Evolutionary conservation across 1,139 yeast genomes (phyloP).

Genomic region (Lodderomyces theae): DNA sequence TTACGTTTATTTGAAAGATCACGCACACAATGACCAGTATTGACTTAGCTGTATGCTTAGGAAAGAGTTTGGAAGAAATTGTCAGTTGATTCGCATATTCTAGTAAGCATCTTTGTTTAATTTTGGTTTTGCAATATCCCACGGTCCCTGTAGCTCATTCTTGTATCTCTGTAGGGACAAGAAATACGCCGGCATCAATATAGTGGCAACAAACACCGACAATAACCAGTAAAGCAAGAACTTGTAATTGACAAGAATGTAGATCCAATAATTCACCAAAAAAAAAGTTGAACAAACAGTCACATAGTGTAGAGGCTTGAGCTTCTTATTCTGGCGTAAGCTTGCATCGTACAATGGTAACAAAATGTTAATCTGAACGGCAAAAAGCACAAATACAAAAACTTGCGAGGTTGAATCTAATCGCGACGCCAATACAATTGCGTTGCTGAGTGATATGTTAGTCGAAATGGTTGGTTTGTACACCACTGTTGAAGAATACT

Average conservation of each 20-base stretch:
- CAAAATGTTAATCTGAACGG: conserved; percentile 69
- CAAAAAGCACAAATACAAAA: conserved; percentile 74
- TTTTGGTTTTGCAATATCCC: conserved; percentile 83
- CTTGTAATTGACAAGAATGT: conserved; percentile 20
- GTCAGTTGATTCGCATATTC: too few species aligned
- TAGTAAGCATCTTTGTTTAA: conserved; percentile 7
- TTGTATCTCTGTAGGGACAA: conserved; percentile 73
- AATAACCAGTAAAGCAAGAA: conserved; percentile 49
- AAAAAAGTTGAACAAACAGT: conserved; percentile 16
- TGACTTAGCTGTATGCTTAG: too few species aligned
- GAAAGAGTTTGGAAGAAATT: too few species aligned
- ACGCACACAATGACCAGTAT: neutral
- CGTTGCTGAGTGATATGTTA: conserved; percentile 79
- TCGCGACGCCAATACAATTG: conserved; percentile 87
- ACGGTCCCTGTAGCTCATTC: conserved; percentile 87
- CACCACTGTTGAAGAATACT: conserved; percentile 48
- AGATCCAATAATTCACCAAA: conserved; percentile 23
- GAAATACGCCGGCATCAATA: conserved; percentile 71
- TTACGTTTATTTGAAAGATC: conserved; percentile 11
- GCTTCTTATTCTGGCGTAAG: conserved; percentile 35
- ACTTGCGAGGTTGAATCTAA: conserved; percentile 71
- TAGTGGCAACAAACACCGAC: conserved; percentile 45
- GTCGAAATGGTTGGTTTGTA: conserved; percentile 71
- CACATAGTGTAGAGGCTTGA: conserved; percentile 36
- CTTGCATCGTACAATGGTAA: conserved; percentile 69